phyloP scores from a whole-genome alignment of 495 filamentous ascomycete species.

The Penicillium pancosmium region DNA sequence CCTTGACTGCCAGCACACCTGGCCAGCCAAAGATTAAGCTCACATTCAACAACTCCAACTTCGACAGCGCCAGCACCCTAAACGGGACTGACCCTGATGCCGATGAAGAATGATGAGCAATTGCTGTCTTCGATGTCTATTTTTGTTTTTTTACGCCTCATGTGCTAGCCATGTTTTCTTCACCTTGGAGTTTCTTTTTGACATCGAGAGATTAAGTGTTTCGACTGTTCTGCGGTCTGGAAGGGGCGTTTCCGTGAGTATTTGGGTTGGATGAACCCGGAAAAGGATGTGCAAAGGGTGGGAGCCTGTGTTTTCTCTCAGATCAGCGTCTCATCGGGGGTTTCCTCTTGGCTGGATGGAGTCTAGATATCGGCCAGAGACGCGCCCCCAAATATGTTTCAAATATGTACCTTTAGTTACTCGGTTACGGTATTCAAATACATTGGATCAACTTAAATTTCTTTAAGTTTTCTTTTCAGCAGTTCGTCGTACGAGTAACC shows the following conservation, averaged over 20 bases:
- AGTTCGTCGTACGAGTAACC: background rate
- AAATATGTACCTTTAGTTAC: constrained; percentile 21
- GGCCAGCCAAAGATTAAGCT: constrained; percentile 62
- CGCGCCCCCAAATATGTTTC: constrained; percentile 16
- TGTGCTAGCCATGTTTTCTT: constrained; percentile 3
- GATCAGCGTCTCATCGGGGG: constrained; percentile 5
- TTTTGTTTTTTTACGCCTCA: constrained; percentile 1
- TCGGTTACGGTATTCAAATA: constrained; percentile 5
- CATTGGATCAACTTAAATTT: constrained; percentile 3
- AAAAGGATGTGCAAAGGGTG: constrained; percentile 7
- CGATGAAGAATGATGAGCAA: constrained; percentile 39
- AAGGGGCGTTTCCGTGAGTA: constrained; percentile 5
- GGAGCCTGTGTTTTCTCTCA: constrained; percentile 4
- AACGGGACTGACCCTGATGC: constrained; percentile 33
- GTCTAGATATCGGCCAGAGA: constrained; percentile 2
- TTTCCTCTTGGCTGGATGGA: constrained; percentile 3
- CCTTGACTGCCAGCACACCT: constrained; percentile 56
- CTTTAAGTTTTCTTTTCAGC: background rate
- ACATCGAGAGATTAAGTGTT: constrained; percentile 4
- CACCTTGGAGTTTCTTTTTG: background rate
- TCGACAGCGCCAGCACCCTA: constrained; percentile 30
- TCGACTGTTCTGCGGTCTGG: constrained; percentile 3
- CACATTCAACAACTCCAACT: constrained; percentile 54
- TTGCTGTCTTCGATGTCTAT: background rate
- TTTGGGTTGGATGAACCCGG: constrained; percentile 1